Evolutionary conservation across 495 filamentous ascomycete genomes (phyloP), one percentile per base, ranked within the genome.

Genomic region (Penicillium daleae): DNA sequence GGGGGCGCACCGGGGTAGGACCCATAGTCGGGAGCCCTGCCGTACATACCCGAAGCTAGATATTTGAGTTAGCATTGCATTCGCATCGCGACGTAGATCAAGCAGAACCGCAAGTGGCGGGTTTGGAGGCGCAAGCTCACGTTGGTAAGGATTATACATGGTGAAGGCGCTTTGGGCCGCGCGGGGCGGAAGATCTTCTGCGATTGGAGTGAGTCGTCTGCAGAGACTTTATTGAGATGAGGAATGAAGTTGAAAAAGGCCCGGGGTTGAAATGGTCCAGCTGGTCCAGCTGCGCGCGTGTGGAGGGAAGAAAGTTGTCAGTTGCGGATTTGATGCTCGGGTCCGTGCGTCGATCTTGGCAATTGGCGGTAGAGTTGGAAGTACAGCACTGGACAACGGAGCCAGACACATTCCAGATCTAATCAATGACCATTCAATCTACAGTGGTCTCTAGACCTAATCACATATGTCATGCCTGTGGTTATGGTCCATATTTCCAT

Each of bases 141-240:
- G 81, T 83, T 87, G 88, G 71, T 93, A 94, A 33, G 85, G 87
- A 77, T 93, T 92, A 76, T 92, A 94, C 76, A 92, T 88, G 74
- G 78, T 84, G 69, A 8, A 32, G 24, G 56, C 29, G 61, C 24
- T 53, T 17, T 60, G 13, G 19, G 15, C 48, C n/a, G 58, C 33
- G 33, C 26, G 33, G 22, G 35, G 37, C 21, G 24, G 15, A 9
- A 6, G 19, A 24, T 7, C 12, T 27, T 21, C 10, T 50, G 44
- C 2, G 12, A 10, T 27, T 52, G 48, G 3, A 27, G 4, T 27
- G 17, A 6, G 22, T 15, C 12, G 9, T 54, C 29, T 27, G 35
- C 29, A 40, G 33, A 26, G 26, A 26, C 17, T 51, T 17, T 4
- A 7, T 35, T 12, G n/a, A 54, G 12, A n/a, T 17, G 6, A 29